Evolutionary conservation across 805 yeast species (phyloP), one percentile per base, ranked within the genome.

Genomic region (Saccharomycopsis olivae): DNA sequence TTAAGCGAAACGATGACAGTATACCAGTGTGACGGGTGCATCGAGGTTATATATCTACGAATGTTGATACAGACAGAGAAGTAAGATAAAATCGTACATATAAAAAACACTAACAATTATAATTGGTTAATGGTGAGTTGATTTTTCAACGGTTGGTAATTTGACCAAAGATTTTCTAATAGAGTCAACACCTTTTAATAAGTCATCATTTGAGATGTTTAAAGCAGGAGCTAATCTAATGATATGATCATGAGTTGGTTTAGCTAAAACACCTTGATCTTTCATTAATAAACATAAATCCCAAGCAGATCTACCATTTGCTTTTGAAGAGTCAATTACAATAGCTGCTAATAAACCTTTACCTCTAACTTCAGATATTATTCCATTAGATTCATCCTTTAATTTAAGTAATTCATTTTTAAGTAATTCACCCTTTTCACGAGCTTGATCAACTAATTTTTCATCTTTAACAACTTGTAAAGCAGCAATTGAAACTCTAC

Each of bases 151-250:
- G 43, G 57, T 69, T 56, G 80, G 78, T 55, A 77, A 65, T 41
- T 60, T 57, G 13, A 21, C 57, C 53, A 86, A 68, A 14, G 84
- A 67, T 49, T 66, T 53, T 58, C 69, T 68, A 52, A 89, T 88
- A 35, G 80, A 68, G 11, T 73, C 79, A 40, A 87, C 79, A 54
- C 96, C 96, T 62, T 73, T 78, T 49, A 74, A 60, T 54, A 89
- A 67, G 56, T 89, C 96, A 53, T 80, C 89, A 57, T 87, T 79
- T 24, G 88, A 73, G 49, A 89, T 89, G 30, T 87, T 94, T 59
- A 89, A 68, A 18, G 97, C 96, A 43, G 97, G 97, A 9, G 97
- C 96, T 58, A 89, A 69, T 68, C 97, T 80, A 57, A 89, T 88
- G 53, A 89, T 88, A 60, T 87, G 81, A 53, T 87, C 95, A 59